phyloP scores from a whole-genome alignment of 1,284 basidiomycete species.

The Cystobasidium sp. region DNA sequence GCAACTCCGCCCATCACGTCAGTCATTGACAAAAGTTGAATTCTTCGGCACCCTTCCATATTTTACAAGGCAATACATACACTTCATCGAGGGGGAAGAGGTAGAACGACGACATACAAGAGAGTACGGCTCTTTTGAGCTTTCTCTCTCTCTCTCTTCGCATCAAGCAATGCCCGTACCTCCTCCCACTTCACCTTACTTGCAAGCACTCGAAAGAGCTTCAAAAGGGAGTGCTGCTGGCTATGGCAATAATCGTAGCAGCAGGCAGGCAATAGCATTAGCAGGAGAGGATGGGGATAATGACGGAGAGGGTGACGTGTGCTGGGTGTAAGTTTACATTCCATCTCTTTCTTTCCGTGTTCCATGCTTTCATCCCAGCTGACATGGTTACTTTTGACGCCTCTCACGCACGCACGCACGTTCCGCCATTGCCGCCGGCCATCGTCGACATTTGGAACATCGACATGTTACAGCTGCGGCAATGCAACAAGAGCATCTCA shows the following conservation, averaged over 20 bases:
- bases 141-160: not conserved
- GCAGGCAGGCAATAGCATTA: slow-evolving; percentile 21
- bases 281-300: not conserved
- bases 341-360: not conserved
- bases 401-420: slow-evolving; percentile 6
- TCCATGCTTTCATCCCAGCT: not conserved
- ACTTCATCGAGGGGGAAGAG: not conserved
- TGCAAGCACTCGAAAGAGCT: slow-evolving; percentile 33
- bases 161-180: slow-evolving; percentile 8
- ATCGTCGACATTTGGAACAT: not conserved
- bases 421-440: not conserved
- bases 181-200: slow-evolving; percentile 39
- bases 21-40: no score
- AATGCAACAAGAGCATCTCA: slow-evolving; percentile 33
- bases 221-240: not conserved
- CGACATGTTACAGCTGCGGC: slow-evolving; percentile 24
- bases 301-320: slow-evolving; percentile 22
- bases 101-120: not conserved
- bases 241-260: not conserved
- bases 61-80: no score
- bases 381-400: not conserved
- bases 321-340: slow-evolving; percentile 23
- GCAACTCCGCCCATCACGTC: no score
- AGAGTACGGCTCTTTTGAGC: not conserved
- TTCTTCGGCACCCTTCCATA: no score